Conservation (phyloP, 83 land plant species). For the Diphasiastrum complanatum region DNA sequence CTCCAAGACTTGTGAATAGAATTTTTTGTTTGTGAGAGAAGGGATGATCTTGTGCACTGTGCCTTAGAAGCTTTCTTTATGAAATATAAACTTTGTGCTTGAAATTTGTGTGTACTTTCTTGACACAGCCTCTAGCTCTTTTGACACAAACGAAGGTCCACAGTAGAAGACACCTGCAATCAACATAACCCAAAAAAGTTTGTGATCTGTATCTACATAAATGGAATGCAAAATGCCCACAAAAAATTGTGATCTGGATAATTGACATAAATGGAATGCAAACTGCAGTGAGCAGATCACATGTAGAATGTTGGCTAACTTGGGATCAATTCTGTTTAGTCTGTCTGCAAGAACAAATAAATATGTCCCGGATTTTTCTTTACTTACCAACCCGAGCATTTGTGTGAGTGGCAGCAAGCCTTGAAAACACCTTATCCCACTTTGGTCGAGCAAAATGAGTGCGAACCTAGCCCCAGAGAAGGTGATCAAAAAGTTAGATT, state of each 20-base stretch:
- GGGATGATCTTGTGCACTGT: too few relatives aligned
- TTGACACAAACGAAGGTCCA: slow-evolving; percentile 61
- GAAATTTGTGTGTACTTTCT: slow-evolving; percentile 53
- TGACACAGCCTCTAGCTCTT: slow-evolving; percentile 60
- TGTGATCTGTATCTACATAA: neutral
- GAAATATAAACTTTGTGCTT: slow-evolving; percentile 67
- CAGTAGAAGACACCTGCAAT: slow-evolving; percentile 90
- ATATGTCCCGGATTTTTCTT: neutral
- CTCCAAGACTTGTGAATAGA: too few relatives aligned
- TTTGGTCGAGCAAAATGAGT: slow-evolving; percentile 36
- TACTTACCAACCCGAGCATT: slow-evolving; percentile 22
- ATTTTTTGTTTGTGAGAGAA: too few relatives aligned
- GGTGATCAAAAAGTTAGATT: neutral
- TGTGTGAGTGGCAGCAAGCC: slow-evolving; percentile 29
- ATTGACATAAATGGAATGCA: too few relatives aligned
- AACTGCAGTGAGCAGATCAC: too few relatives aligned
- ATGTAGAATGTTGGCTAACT: too few relatives aligned
- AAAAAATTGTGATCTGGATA: too few relatives aligned
- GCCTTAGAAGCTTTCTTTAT: slow-evolving; percentile 74
- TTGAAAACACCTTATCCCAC: slow-evolving; percentile 34
- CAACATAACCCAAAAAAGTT: too few relatives aligned
- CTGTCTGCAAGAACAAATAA: too few relatives aligned
- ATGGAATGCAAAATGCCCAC: neutral
- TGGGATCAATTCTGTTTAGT: neutral
- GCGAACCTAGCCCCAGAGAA: slow-evolving; percentile 18